These are phyloP conservation scores for Backusella sp. DNA, from an alignment of 192 early-diverging fungal genomes.

Conservation along the genomic window DNA sequence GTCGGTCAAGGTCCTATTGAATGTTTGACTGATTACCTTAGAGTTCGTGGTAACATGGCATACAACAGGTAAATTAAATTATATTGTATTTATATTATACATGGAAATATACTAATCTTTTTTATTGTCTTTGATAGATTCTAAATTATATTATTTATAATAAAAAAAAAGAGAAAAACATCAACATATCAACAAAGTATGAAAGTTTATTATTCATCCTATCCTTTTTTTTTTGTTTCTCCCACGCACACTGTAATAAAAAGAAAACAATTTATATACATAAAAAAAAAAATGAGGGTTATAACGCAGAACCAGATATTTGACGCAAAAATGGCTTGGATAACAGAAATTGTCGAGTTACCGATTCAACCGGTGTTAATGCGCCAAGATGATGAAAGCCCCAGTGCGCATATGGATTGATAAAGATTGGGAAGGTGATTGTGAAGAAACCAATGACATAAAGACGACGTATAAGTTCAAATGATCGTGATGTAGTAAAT, in stretches of 20 bases:
- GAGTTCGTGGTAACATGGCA: constrained; percentile 86
- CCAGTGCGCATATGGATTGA: constrained; percentile 21
- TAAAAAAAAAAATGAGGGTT: background rate
- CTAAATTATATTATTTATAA: constrained; percentile 10
- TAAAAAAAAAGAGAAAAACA: constrained; percentile 13
- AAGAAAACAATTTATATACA: background rate
- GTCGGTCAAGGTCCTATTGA: constrained; percentile 88
- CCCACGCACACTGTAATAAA: background rate
- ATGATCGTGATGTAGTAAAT: background rate
- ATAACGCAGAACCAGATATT: background rate
- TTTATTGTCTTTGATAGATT: constrained; percentile 10
- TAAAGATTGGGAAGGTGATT: background rate
- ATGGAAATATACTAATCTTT: background rate
- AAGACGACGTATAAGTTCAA: background rate
- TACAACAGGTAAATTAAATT: constrained; percentile 58
- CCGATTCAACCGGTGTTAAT: background rate
- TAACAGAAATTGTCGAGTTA: background rate
- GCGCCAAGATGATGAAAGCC: background rate
- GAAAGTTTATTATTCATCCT: background rate
- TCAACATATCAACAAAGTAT: background rate
- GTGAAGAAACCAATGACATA: constrained; percentile 4
- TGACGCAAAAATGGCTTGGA: background rate
- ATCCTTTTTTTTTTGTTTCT: constrained; percentile 5
- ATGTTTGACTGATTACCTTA: constrained; percentile 89
- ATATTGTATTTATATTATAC: background rate